Evolutionary conservation across 2,329 filamentous ascomycete species (phyloP).

Genomic region (Fusarium chuoi): DNA sequence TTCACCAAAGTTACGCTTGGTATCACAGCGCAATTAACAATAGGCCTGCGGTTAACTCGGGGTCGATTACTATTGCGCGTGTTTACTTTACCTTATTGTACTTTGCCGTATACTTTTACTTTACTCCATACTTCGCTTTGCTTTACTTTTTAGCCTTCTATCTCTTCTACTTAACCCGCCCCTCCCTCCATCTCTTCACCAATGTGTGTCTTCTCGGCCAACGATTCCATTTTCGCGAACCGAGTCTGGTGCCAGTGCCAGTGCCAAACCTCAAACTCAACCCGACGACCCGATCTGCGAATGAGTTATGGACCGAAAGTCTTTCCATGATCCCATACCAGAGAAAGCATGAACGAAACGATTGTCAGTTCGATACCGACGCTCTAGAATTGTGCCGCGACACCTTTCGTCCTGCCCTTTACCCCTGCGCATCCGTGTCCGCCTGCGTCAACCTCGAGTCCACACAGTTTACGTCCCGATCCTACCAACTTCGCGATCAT

Average conservation of each 20-base stretch:
- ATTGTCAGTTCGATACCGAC: conserved; percentile 40
- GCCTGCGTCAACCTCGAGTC: conserved; percentile 4
- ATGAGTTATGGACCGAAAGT: conserved; percentile 50
- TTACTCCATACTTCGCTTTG: no score
- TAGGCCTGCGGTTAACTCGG: conserved; percentile 12
- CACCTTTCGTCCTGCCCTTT: conserved; percentile 26
- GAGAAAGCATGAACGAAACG: conserved; percentile 51
- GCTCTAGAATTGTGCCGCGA: conserved; percentile 34
- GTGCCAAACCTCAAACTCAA: conserved; percentile 37
- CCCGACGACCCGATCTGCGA: conserved; percentile 39
- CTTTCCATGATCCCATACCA: conserved; percentile 42
- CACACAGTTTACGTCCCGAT: conserved; percentile 17
- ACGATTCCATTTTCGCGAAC: conserved; percentile 51
- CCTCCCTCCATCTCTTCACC: conserved; percentile 39
- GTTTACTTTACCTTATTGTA: conserved; percentile 10
- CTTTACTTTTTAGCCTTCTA: background rate
- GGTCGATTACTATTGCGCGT: conserved; percentile 9
- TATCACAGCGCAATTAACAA: conserved; percentile 28
- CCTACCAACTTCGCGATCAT: conserved; percentile 30
- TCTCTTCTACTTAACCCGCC: background rate
- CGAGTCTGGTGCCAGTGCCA: conserved; percentile 47
- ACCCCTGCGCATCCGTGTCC: conserved; percentile 9
- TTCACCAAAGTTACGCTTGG: conserved; percentile 12
- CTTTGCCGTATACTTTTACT: conserved; percentile 1
- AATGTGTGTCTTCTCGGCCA: conserved; percentile 52